A percentile compares a stretch with the other conserved stretches of the same genome.
Evolutionary conservation across 257 asterid genomes (phyloP).

Genomic region (Jacaranda copaia): DNA sequence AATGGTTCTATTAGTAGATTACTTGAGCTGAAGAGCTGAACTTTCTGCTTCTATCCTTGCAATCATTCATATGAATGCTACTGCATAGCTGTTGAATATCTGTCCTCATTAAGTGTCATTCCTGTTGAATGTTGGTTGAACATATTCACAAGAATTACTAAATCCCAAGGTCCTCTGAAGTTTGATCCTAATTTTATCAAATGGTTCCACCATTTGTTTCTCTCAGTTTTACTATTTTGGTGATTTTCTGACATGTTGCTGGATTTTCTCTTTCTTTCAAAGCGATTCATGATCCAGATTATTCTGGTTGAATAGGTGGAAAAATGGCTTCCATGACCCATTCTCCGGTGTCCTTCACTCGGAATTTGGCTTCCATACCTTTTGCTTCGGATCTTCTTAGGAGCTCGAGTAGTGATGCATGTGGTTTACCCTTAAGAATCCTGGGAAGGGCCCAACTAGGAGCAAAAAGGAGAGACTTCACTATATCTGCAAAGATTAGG

Average conservation of each 20-base stretch:
- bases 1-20: neutral
- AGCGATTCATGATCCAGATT: constrained; percentile 25
- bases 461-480: constrained; percentile 55
- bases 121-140: neutral
- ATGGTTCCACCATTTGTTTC: neutral
- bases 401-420: constrained; percentile 64
- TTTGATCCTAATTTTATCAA: neutral
- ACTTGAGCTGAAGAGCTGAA: neutral
- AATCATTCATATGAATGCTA: neutral
- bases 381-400: constrained; percentile 77
- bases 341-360: constrained; percentile 60
- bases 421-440: constrained; percentile 61
- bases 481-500: constrained; percentile 61
- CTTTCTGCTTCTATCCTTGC: neutral
- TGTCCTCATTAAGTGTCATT: neutral
- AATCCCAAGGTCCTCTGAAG: neutral
- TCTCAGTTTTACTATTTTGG: neutral
- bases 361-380: constrained; percentile 62
- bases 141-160: neutral
- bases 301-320: constrained; percentile 35
- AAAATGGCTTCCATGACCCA: constrained; percentile 68
- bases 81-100: neutral
- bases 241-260: neutral
- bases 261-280: constrained; percentile 13
- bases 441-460: constrained; percentile 70